phyloP scores from a whole-genome alignment of 345 rosid species.

The Salix koriyanagi region DNA sequence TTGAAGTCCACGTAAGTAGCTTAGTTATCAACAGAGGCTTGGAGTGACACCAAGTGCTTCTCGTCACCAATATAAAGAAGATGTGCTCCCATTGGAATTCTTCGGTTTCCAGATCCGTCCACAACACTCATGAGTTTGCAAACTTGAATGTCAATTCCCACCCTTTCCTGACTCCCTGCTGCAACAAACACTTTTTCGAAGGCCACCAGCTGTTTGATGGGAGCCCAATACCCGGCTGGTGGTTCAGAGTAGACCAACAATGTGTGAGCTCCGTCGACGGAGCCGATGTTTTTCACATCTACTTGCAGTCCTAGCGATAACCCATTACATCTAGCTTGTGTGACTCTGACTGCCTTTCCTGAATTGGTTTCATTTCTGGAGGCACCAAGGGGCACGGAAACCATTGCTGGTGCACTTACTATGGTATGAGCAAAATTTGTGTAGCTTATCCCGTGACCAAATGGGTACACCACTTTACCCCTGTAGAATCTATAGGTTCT shows the following conservation, averaged over 20 bases:
- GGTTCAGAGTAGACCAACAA: conserved; percentile 66
- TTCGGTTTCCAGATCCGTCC: conserved; percentile 68
- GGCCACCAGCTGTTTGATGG: conserved; percentile 65
- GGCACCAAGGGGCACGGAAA: conserved; percentile 38
- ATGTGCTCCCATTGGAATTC: conserved; percentile 80
- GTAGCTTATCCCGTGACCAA: conserved; percentile 86
- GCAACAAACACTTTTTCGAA: conserved; percentile 60
- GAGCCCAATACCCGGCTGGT: conserved; percentile 67
- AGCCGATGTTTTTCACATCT: conserved; percentile 60
- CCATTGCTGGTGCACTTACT: conserved; percentile 48
- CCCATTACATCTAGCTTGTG: conserved; percentile 54
- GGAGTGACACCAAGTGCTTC: conserved; percentile 60
- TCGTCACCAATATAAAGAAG: conserved; percentile 59
- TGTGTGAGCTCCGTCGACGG: conserved; percentile 61
- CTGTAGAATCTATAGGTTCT: conserved; percentile 56
- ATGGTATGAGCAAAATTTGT: conserved; percentile 52
- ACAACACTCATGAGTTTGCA: conserved; percentile 84
- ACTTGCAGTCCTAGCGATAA: conserved; percentile 56
- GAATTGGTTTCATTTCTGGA: conserved; percentile 37
- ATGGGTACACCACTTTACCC: conserved; percentile 75
- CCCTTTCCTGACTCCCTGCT: conserved; percentile 45
- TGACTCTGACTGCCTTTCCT: conserved; percentile 61
- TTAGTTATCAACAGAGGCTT: conserved; percentile 17
- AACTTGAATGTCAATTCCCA: conserved; percentile 61
- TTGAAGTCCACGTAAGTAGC: no score